Evolutionary conservation across 257 asterid genomes (phyloP), one percentile per base, ranked within the genome.

Genomic region (Solanum paucissectum): DNA sequence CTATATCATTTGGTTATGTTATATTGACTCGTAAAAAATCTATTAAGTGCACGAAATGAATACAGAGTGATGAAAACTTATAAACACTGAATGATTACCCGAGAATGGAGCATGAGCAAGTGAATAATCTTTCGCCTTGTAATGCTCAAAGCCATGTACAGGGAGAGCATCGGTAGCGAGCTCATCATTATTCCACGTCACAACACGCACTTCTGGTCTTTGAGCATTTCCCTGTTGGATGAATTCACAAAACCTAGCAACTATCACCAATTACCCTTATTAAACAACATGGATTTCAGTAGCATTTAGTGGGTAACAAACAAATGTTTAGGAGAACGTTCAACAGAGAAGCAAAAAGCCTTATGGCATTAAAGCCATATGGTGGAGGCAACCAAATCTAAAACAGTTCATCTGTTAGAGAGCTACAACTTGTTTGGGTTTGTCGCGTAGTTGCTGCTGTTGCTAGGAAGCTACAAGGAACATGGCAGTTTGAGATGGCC

Each of bases 51-150:
- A 13, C 1, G 16, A 42, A 44, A 77, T 77, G n/a, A 77, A 77
- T 77, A 77, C 62, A 77, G 25, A 76, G 13, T 13, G 37, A 77
- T 40, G 37, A n/a, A 82, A 85, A 64, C 44, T 87, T 73, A 88
- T 37, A 58, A 23, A 83, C 88, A 68, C 87, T 85, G 44, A 84
- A 91, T 87, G 75, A 86, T 88, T 89, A 95, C 99, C 98, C 88
- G 99, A 95, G 89, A 97, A 97, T 76, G 99, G 99, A 89, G 99
- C 92, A 94, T 97, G 98, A 82, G 98, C 98, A 83, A 97, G 98
- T 73, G 92, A 93, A 94, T 97, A 97, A 89, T 97, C 99, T 88
- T 97, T 95, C 91, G 98, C 99, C 94, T 94, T 95, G 92, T 97
- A 97, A 95, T 96, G 99, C 90, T 97, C 99, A 91, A 93, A 97